Base-by-base conservation (phyloP, 2,329 filamentous ascomycete genomes). In the Colletotrichum gigasporum region DNA sequence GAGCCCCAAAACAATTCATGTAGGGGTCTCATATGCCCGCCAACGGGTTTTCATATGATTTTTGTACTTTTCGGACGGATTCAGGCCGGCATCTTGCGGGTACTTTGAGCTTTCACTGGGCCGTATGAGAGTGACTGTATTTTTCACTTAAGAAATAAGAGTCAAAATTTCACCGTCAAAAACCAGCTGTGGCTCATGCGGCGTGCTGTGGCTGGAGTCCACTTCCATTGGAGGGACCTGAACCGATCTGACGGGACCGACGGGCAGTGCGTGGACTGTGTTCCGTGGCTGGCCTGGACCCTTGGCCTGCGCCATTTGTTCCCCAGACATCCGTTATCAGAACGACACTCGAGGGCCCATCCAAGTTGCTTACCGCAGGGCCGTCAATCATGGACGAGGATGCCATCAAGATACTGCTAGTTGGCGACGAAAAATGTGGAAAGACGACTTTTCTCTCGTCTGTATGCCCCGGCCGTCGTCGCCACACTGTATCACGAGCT, bases 381-480 rank as follows among this genome's bases (percentile, higher is more conserved):
- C n/a, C n/a, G n/a, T n/a, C n/a, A n/a, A n/a, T n/a, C n/a, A 85
- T 85, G 82, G 83, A 87, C 53, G 69, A 78, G 35, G 74, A 82
- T 57, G 78, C 78, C 50, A 77, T 87, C 69, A 85, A 78, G n/a
- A 76, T 89, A 12, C 73, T 89, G 26, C 73, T 89, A 18, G 76
- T 89, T n/a, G 87, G 87, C 30, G 86, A 89, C 73, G 80, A 83
- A 64, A 79, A 80, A 70, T 85, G 85, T 67, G 87, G 87, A 57
- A 90, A 89, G 74, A 86, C 85, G 20, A 87, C 83, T 1, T 88
- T 89, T 72, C 72, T 89, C 70, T 87, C 86, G 87, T 89, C 71
- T 68, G 86, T 82, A 69, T 26, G 41, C 64, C 63, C 34, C 59
- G 53, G n/a, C 16, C 22, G 18, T 30, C 20, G 44, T 35, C 28